Conservation (phyloP, 2,329 filamentous ascomycete species). For the Neoarthrinium moseri region DNA sequence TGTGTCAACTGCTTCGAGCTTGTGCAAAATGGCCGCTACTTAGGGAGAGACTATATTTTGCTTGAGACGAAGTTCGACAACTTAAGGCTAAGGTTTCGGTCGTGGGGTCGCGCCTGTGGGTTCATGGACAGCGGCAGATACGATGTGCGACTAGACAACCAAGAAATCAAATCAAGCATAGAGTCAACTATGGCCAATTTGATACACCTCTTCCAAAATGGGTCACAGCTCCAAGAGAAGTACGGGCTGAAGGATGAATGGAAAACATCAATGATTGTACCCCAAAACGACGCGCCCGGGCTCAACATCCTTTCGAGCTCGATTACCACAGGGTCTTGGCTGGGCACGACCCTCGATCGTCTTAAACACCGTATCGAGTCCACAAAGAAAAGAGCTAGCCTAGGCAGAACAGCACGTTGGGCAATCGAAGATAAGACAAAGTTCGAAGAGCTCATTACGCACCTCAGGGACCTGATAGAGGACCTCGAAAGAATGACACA, state of each 20-base stretch:
- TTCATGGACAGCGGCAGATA: neutral
- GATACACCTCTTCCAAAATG: neutral
- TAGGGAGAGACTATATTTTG: conserved; percentile 2
- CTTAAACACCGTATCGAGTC: too few species aligned
- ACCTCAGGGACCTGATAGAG: conserved; percentile 10
- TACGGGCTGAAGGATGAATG: neutral
- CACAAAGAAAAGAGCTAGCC: too few species aligned
- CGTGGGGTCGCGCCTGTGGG: conserved; percentile 6
- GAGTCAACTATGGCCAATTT: neutral
- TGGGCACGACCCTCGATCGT: neutral
- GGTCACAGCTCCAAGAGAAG: neutral
- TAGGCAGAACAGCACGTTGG: conserved; percentile 3
- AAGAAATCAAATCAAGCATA: neutral
- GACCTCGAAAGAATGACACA: too few species aligned
- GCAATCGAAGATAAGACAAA: conserved; percentile 9
- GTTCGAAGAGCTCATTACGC: conserved; percentile 9
- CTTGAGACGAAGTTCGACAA: conserved; percentile 10
- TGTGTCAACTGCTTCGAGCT: conserved; percentile 12
- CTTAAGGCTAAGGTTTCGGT: neutral
- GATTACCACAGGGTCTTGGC: too few species aligned
- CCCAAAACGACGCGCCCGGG: neutral
- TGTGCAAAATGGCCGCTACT: neutral
- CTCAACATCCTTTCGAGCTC: neutral
- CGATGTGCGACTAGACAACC: neutral
- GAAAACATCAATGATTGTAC: too few species aligned